Conservation (phyloP, 345 rosid species). For the Heritiera littoralis region DNA sequence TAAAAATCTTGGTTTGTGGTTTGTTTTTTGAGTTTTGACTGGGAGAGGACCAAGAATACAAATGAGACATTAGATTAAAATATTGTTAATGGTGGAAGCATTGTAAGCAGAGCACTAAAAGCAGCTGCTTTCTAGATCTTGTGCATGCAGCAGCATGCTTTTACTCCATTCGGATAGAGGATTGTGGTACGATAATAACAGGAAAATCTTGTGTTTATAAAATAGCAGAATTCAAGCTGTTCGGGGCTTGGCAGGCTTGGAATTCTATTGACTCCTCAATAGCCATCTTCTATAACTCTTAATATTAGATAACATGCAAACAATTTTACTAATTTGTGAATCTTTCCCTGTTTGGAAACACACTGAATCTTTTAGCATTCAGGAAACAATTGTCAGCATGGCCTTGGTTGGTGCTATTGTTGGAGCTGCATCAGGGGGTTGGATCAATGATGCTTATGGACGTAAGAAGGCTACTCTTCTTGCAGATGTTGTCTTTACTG, state of each 20-base stretch:
- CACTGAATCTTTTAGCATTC: conserved; percentile 27
- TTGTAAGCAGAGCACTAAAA: no score
- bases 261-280: not conserved
- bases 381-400: conserved; percentile 99
- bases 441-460: conserved; percentile 91
- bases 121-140: not conserved
- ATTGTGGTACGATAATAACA: not conserved
- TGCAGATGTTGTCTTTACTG: conserved; percentile 77
- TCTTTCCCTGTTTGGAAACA: not conserved
- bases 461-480: conserved; percentile 90
- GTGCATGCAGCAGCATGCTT: not conserved
- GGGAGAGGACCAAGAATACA: not conserved
- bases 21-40: not conserved
- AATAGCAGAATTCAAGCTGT: not conserved
- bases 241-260: not conserved
- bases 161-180: not conserved
- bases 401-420: conserved; percentile 92
- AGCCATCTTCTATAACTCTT: not conserved
- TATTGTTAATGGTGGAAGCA: not conserved
- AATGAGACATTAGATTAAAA: no score
- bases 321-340: not conserved
- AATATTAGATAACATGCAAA: not conserved
- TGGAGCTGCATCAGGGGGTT: conserved; percentile 94
- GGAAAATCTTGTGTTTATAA: conserved; percentile 8
- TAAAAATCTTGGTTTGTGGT: not conserved